Base-by-base conservation (phyloP, 139 green algal genomes). In the Chlamydomonas incerta region DNA sequence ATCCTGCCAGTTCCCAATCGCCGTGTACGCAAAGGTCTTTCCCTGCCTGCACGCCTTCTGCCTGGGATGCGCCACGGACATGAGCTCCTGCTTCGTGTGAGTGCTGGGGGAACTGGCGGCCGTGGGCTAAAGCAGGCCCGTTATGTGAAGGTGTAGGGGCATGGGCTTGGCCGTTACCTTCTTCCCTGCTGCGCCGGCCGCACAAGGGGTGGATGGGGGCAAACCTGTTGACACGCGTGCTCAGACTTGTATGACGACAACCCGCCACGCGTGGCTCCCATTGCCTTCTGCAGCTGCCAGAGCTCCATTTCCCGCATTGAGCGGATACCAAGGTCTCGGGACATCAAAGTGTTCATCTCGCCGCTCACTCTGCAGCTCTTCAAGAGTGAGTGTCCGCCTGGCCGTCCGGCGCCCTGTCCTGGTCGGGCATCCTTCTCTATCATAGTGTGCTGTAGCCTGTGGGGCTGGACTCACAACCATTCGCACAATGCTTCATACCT, bases 11-110 rank as follows among this genome's bases (percentile, higher is more conserved):
- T 93, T 92, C 34, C 95, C 95, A 0, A 87, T 97, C 9, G 90
- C 89, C 0, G 80, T 94, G 0, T 97, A 97, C 68, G 95, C 94
- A 17, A 86, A 92, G 17, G 87, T 95, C 28, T 94, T 92, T 65
- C 95, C 95, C 0, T 97, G 95, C 88, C 86, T 95, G 13, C 95
- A 97, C 76, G 89, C 91, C 35, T 97, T 91, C 90, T 97, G 94
- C 90, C 75, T 97, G 9, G 81, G 85, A 6, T 97, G 95, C 65
- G 92, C 93, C 10, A 85, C 90, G 8, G 91, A 95, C 71, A 94
- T 97, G 93, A 33, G 88, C 0, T 80, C 68, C 6, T 97, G 94
- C 84, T 90, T 90, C 80, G 87, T 97, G 94, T 97, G 79, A 92
- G 94, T 88, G 11, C 1, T 14, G 11, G 10, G 11, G 50, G 50